Evolutionary conservation across 257 asterid genomes (phyloP).

Genomic region (Solanum chaucha): DNA sequence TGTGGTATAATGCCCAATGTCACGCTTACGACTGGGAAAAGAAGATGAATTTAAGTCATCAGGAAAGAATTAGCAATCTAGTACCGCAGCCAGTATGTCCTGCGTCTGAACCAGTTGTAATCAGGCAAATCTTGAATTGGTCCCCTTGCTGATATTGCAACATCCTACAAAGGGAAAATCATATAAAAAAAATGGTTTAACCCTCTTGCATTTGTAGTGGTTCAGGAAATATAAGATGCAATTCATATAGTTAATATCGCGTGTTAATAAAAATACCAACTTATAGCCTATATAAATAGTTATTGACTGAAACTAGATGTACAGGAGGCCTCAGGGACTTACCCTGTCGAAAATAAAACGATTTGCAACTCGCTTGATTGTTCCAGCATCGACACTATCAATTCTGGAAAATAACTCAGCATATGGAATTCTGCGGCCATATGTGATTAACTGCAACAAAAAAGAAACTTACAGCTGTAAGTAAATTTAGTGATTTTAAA

Average conservation of each 20-base stretch:
- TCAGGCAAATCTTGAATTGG: constrained; percentile 18
- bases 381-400: constrained; percentile 76
- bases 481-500: background rate
- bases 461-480: background rate
- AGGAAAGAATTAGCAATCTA: background rate
- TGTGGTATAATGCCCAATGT: background rate
- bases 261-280: background rate
- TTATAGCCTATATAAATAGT: background rate
- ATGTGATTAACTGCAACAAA: constrained; percentile 67
- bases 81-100: constrained; percentile 21
- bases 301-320: background rate
- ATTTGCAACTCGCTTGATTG: constrained; percentile 84
- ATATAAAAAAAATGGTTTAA: background rate
- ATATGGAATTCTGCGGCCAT: constrained; percentile 89
- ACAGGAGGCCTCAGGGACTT: constrained; percentile 2
- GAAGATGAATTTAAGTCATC: background rate
- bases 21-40: background rate
- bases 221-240: background rate
- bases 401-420: constrained; percentile 90
- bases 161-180: background rate
- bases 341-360: constrained; percentile 83
- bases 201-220: background rate
- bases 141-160: constrained; percentile 23
- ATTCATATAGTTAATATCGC: background rate
- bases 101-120: constrained; percentile 22